Evolutionary conservation across 2,329 filamentous ascomycete genomes (phyloP).

Genomic region (Onygenales sp.): DNA sequence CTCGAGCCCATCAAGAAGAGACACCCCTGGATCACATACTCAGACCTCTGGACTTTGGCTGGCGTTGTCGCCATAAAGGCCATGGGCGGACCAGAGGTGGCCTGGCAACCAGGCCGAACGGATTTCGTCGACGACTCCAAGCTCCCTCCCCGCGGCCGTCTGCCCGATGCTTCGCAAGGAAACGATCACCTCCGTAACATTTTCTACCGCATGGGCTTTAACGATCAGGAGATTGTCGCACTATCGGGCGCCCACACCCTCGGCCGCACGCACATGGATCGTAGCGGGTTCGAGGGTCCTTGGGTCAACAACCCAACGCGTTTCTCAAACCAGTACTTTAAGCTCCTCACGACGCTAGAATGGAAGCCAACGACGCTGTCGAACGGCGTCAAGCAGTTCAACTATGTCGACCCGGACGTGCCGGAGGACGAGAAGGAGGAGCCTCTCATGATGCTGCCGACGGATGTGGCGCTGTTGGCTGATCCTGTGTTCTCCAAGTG

Average conservation of each 20-base stretch:
- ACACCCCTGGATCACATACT: conserved; percentile 56
- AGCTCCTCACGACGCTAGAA: conserved; percentile 41
- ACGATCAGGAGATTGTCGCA: conserved; percentile 52
- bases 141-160: conserved; percentile 47
- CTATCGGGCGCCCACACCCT: conserved; percentile 48
- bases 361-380: conserved; percentile 47
- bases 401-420: conserved; percentile 48
- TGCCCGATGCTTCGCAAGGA: conserved; percentile 47
- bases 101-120: conserved; percentile 50
- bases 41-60: conserved; percentile 57
- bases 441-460: conserved; percentile 58
- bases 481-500: conserved; percentile 46
- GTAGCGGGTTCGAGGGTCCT: conserved; percentile 49
- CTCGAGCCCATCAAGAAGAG: conserved; percentile 52
- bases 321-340: conserved; percentile 51
- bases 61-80: conserved; percentile 49
- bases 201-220: conserved; percentile 53
- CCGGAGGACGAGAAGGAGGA: conserved; percentile 34
- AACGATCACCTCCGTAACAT: conserved; percentile 47
- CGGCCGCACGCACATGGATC: conserved; percentile 46
- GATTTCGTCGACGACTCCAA: conserved; percentile 54
- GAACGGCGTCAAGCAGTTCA: conserved; percentile 49
- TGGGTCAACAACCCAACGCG: conserved; percentile 52
- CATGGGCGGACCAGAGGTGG: conserved; percentile 50
- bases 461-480: conserved; percentile 49